Percentiles rank a stretch among this genome's conserved stretches.
These are phyloP conservation scores for Sugiyamaella novakii DNA, from an alignment of 1,139 yeast genomes.

Conservation along the genomic window DNA sequence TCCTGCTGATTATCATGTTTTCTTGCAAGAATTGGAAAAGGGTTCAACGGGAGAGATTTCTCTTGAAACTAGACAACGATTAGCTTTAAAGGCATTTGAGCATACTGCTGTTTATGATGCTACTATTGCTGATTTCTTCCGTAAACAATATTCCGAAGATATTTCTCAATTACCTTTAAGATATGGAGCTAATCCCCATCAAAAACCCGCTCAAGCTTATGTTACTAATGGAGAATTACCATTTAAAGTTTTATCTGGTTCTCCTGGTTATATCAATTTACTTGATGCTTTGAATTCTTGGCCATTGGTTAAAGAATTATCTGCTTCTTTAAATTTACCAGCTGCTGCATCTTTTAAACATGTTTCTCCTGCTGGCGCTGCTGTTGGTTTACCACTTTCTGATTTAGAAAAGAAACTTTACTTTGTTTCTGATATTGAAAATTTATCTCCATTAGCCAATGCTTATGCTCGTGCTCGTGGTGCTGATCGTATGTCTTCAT, in stretches of 20 bases:
- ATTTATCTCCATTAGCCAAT: slow-evolving; percentile 92
- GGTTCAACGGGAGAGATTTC: slow-evolving; percentile 77
- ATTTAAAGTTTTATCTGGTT: slow-evolving; percentile 88
- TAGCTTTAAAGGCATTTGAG: slow-evolving; percentile 96
- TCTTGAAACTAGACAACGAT: slow-evolving; percentile 69
- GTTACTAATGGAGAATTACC: slow-evolving; percentile 87
- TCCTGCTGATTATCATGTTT: slow-evolving; percentile 87
- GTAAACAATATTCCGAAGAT: slow-evolving; percentile 94
- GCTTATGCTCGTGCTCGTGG: slow-evolving; percentile 99
- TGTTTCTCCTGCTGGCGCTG: slow-evolving; percentile 98
- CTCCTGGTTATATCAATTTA: slow-evolving; percentile 96
- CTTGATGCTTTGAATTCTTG: slow-evolving; percentile 96
- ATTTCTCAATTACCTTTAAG: slow-evolving; percentile 87
- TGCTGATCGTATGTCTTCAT: slow-evolving; percentile 99
- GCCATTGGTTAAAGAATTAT: slow-evolving; percentile 96
- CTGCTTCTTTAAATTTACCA: slow-evolving; percentile 91
- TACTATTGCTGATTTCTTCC: slow-evolving; percentile 93
- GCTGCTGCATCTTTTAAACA: slow-evolving; percentile 99
- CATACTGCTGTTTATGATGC: slow-evolving; percentile 98
- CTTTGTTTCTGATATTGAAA: slow-evolving; percentile 92
- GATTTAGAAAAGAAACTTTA: slow-evolving; percentile 93
- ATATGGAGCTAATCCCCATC: slow-evolving; percentile 99
- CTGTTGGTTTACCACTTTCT: slow-evolving; percentile 89
- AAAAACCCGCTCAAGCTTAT: slow-evolving; percentile 97
- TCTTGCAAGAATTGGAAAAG: slow-evolving; percentile 81